Evolutionary conservation across 176 grass and related monocot genomes (phyloP).

Genomic region (Oryza brachyantha): DNA sequence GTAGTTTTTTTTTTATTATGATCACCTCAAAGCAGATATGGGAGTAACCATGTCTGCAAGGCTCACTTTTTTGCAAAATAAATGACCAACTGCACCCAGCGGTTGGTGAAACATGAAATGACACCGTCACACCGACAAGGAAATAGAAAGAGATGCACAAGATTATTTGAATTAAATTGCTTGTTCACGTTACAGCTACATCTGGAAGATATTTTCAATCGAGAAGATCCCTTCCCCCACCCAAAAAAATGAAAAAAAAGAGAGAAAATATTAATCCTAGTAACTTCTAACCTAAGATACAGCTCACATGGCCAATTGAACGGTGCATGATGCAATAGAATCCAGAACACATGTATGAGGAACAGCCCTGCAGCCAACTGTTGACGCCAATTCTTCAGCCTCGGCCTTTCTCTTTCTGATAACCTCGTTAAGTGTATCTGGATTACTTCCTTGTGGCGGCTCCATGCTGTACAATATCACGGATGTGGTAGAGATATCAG

Average conservation of each 20-base stretch:
- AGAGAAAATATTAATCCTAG: not conserved
- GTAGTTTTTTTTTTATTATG: not conserved
- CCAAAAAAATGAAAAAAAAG: too few species aligned
- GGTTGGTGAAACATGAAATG: constrained; percentile 31
- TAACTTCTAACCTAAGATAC: constrained; percentile 11
- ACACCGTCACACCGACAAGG: not conserved
- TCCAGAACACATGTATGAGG: constrained; percentile 95
- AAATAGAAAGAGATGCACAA: not conserved
- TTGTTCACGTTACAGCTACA: not conserved
- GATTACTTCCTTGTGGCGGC: constrained; percentile 51
- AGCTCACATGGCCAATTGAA: constrained; percentile 28
- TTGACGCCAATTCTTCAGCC: constrained; percentile 57
- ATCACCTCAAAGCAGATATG: not conserved
- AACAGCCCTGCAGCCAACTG: constrained; percentile 48
- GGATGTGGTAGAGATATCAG: constrained; percentile 38
- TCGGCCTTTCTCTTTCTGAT: constrained; percentile 64
- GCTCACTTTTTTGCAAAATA: not conserved
- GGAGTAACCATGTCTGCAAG: not conserved
- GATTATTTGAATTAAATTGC: constrained; percentile 10
- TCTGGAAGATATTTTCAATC: not conserved
- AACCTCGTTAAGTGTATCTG: constrained; percentile 36
- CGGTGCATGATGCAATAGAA: constrained; percentile 74
- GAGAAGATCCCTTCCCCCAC: not conserved
- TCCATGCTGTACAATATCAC: constrained; percentile 79
- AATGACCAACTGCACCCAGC: not conserved